Evolutionary conservation across 2,329 filamentous ascomycete genomes (phyloP).

Genomic region (Paracoccidioides brasiliensis): DNA sequence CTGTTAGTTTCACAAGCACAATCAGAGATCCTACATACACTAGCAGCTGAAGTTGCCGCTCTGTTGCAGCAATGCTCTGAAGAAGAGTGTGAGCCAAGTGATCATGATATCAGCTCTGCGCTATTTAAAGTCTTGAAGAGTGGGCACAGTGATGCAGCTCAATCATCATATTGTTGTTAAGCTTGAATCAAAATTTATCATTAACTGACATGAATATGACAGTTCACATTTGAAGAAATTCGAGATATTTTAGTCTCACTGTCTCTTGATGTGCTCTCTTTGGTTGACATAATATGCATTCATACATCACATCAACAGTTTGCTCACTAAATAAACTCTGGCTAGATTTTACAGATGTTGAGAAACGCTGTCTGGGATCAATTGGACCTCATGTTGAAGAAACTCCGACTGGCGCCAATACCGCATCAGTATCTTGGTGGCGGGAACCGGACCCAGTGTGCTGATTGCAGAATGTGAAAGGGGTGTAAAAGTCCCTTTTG

Average conservation of each 20-base stretch:
- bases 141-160: slow-evolving; percentile 6
- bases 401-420: slow-evolving; percentile 1
- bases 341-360: not conserved
- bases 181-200: slow-evolving; percentile 2
- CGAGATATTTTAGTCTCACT: slow-evolving; percentile 2
- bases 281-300: slow-evolving; percentile 4
- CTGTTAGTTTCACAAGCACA: too few species aligned
- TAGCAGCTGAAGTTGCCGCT: too few species aligned
- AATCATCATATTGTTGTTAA: slow-evolving; percentile 7
- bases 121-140: too few species aligned
- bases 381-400: slow-evolving; percentile 3
- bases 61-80: too few species aligned
- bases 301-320: slow-evolving; percentile 2
- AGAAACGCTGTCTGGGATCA: slow-evolving; percentile 5
- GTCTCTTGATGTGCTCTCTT: slow-evolving; percentile 1
- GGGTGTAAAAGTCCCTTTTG: slow-evolving; percentile 11
- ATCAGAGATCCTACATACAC: too few species aligned
- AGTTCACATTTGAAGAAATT: slow-evolving; percentile 1
- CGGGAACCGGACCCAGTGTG: slow-evolving; percentile 5
- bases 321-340: slow-evolving; percentile 6
- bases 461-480: slow-evolving; percentile 8
- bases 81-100: too few species aligned
- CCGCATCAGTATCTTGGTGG: slow-evolving; percentile 6
- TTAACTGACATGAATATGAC: slow-evolving; percentile 3
- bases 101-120: too few species aligned